Base-by-base conservation (phyloP, 495 filamentous ascomycete genomes). In the Pyronema domesticum region DNA sequence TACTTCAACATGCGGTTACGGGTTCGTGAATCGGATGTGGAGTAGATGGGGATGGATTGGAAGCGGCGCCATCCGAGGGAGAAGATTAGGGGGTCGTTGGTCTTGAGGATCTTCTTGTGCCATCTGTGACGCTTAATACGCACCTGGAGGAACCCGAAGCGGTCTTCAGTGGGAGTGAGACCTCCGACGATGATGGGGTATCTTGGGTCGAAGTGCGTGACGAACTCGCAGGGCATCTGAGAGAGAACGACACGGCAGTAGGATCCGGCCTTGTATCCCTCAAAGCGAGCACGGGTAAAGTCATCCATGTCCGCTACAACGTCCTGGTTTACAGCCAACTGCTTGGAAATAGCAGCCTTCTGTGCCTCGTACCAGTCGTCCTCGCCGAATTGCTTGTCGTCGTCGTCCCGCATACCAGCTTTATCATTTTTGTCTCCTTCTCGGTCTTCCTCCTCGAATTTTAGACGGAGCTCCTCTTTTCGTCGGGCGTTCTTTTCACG, bases 51-150 rank as follows among this genome's bases (percentile, higher is more conserved):
- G 56, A 94, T 70, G 3, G 83, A 77, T 68, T 96, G 91, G 72
- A 96, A 96, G 49, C 91, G 76, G 48, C 91, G 77, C 91, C 91
- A 98, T n/a, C 91, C 91, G 10, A 95, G 76, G 2, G 88, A 94
- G 73, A 96, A 95, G 63, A 96, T 93, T 39, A 98, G 77, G 13
- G 91, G 91, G 62, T 98, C 91, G 59, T 89, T 94, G 14, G 86
- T 95, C 70, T 98, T 98, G 57, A 98, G 72, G 54, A 95, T 95
- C 74, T 88, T 94, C 78, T 96, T 95, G 67, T 96, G 91, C 93
- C 93, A 98, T 58, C 91, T 77, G 65, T 98, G 91, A 55, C 85
- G 76, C 76, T 95, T 95, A 72, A 98, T 95, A 37, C 93, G 79
- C 48, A 95, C 78, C 68, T 95, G 91, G 11, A 96, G 81, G 60